phyloP scores from a whole-genome alignment of 768 basidiomycete genomes.

The Tylopilus balloui region DNA sequence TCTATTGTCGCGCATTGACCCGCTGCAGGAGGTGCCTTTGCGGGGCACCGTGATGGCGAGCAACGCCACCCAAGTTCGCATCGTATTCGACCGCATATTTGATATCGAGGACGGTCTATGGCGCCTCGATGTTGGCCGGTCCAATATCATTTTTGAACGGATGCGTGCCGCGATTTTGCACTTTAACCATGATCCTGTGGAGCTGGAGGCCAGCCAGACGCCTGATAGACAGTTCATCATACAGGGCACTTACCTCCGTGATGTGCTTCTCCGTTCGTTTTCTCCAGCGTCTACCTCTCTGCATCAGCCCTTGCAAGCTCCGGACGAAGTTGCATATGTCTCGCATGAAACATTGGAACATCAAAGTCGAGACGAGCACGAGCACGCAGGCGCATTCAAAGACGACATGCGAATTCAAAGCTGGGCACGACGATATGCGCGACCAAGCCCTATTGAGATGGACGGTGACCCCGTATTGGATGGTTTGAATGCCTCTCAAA shows the following conservation, averaged over 20 bases:
- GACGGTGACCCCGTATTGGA: slow-evolving; percentile 73
- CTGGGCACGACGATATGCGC: slow-evolving; percentile 72
- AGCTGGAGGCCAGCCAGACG: slow-evolving; percentile 33
- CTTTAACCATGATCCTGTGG: slow-evolving; percentile 50
- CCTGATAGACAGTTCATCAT: slow-evolving; percentile 49
- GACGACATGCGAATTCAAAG: slow-evolving; percentile 74
- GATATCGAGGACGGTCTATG: slow-evolving; percentile 45
- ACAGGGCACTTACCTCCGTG: slow-evolving; percentile 68
- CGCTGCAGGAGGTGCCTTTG: slow-evolving; percentile 48
- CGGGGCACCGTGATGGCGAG: slow-evolving; percentile 53
- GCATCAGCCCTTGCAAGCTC: slow-evolving; percentile 34
- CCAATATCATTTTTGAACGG: slow-evolving; percentile 60
- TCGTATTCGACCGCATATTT: slow-evolving; percentile 53
- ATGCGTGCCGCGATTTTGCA: slow-evolving; percentile 64
- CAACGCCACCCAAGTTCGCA: slow-evolving; percentile 48
- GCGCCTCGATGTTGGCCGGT: slow-evolving; percentile 68
- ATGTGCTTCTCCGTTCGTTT: slow-evolving; percentile 63
- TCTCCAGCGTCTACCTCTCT: slow-evolving; percentile 25
- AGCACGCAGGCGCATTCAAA: slow-evolving; percentile 50
- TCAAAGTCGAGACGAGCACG: slow-evolving; percentile 22
- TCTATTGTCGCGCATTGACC: slow-evolving; percentile 59
- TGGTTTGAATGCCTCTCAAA: slow-evolving; percentile 71
- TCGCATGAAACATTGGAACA: slow-evolving; percentile 38
- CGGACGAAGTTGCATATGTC: slow-evolving; percentile 38
- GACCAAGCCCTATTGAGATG: slow-evolving; percentile 52